These are phyloP conservation scores for Pythium apleroticum DNA, from an alignment of 352 stramenopile species.

Conservation along the genomic window DNA sequence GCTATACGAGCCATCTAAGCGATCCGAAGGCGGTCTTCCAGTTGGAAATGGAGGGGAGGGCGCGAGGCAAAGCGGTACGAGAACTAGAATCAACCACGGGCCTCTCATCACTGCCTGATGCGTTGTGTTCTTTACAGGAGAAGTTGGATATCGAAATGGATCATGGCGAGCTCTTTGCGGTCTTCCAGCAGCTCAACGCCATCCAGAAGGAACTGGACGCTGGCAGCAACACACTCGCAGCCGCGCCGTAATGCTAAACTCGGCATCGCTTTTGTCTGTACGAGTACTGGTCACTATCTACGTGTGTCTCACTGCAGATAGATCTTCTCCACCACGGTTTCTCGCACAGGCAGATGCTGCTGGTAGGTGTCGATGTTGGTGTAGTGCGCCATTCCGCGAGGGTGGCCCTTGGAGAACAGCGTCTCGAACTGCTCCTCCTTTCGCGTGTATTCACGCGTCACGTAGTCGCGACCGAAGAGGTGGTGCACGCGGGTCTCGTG, in stretches of 20 bases:
- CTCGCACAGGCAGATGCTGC: slow-evolving; percentile 59
- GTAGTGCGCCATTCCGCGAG: slow-evolving; percentile 79
- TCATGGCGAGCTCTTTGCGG: slow-evolving; percentile 44
- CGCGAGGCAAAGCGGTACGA: background rate
- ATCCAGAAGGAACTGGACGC: slow-evolving; percentile 53
- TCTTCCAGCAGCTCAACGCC: slow-evolving; percentile 68
- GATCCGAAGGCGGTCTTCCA: slow-evolving; percentile 59
- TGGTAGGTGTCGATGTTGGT: slow-evolving; percentile 85
- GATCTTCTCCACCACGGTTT: slow-evolving; percentile 68
- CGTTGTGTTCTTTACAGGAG: slow-evolving; percentile 31
- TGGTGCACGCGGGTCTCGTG: slow-evolving; percentile 86
- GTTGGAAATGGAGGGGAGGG: slow-evolving; percentile 30
- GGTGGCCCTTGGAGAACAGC: slow-evolving; percentile 63
- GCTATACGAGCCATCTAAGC: slow-evolving; percentile 36
- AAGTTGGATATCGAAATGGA: slow-evolving; percentile 59
- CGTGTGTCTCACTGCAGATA: slow-evolving; percentile 36
- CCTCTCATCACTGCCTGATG: background rate
- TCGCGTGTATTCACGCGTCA: slow-evolving; percentile 78
- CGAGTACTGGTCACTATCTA: background rate
- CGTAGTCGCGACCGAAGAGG: slow-evolving; percentile 67
- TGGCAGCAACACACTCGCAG: background rate
- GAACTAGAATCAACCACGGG: background rate
- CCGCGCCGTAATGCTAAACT: background rate
- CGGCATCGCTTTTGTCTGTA: background rate
- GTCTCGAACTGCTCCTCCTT: slow-evolving; percentile 76